A percentile compares a stretch with the other conserved stretches of the same genome.
Evolutionary conservation across 768 basidiomycete genomes (phyloP).

Genomic region (Serendipita indica): DNA sequence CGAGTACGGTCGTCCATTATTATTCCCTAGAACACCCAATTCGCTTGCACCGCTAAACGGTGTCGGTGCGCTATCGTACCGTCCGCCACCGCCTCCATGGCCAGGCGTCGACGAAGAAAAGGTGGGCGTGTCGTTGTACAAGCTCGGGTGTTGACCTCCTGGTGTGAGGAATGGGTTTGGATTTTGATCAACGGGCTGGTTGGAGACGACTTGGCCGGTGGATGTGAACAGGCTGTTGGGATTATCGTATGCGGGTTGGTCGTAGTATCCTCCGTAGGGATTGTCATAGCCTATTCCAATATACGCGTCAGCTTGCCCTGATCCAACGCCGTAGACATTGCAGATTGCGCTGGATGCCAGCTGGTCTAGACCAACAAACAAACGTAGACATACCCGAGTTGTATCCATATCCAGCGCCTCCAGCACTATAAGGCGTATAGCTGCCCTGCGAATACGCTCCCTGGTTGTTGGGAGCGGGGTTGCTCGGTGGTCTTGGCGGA

Average conservation of each 20-base stretch:
- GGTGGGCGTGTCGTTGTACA: background rate
- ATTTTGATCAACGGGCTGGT: background rate
- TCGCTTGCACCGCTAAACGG: background rate
- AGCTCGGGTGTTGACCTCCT: background rate
- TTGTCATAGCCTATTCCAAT: background rate
- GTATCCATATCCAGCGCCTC: too few relatives aligned
- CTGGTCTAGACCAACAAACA: too few relatives aligned
- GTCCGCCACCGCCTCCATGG: too few relatives aligned
- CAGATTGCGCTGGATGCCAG: too few relatives aligned
- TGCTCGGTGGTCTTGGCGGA: too few relatives aligned
- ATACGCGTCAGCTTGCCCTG: background rate
- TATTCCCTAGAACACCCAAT: background rate
- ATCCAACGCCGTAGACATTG: too few relatives aligned
- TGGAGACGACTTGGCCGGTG: slow-evolving; percentile 1
- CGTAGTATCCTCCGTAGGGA: background rate
- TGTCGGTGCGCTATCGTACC: background rate
- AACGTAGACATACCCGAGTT: too few relatives aligned
- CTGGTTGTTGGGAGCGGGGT: too few relatives aligned
- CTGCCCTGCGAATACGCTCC: too few relatives aligned
- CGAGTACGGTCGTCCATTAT: background rate
- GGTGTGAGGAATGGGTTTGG: background rate
- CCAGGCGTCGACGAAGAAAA: background rate
- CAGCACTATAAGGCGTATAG: too few relatives aligned
- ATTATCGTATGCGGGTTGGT: background rate
- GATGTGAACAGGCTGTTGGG: background rate